Conservation (phyloP, 1,284 basidiomycete species). For the Xerocomus minutiporus region DNA sequence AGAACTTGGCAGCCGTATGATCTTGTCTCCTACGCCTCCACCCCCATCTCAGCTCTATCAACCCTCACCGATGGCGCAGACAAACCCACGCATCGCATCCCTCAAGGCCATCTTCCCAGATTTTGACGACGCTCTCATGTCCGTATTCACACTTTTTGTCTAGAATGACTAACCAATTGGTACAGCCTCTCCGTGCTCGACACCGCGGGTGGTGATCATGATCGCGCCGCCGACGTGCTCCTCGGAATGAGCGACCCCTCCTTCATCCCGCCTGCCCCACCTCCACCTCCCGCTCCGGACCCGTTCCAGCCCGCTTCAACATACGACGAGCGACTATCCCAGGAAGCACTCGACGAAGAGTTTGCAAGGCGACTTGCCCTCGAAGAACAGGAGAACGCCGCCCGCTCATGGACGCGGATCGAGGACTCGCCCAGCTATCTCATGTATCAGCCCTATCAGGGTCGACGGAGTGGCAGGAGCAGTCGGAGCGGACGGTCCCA, state of each 20-base stretch:
- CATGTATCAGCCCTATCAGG: slow-evolving; percentile 25
- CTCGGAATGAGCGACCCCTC: slow-evolving; percentile 79
- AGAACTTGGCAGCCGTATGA: slow-evolving; percentile 7
- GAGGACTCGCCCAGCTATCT: slow-evolving; percentile 12
- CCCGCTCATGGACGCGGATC: slow-evolving; percentile 8
- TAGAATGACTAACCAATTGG: background rate
- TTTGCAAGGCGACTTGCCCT: slow-evolving; percentile 65
- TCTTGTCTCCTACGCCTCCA: slow-evolving; percentile 16
- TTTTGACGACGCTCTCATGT: slow-evolving; percentile 68
- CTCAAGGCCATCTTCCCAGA: slow-evolving; percentile 75
- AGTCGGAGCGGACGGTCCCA: slow-evolving; percentile 5
- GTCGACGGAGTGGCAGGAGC: slow-evolving; percentile 9
- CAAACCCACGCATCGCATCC: slow-evolving; percentile 48
- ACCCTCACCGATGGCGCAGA: background rate
- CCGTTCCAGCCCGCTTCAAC: slow-evolving; percentile 15
- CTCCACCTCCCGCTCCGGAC: slow-evolving; percentile 3
- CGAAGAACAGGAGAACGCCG: slow-evolving; percentile 53
- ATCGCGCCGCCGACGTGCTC: slow-evolving; percentile 65
- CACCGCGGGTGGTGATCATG: slow-evolving; percentile 60
- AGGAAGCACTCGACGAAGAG: slow-evolving; percentile 70
- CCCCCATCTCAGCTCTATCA: slow-evolving; percentile 3
- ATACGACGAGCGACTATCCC: slow-evolving; percentile 36
- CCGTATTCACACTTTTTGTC: slow-evolving; percentile 25
- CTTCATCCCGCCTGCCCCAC: slow-evolving; percentile 41
- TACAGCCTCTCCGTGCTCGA: slow-evolving; percentile 61